A percentile compares a stretch with the other conserved stretches of the same genome.
phyloP scores from a whole-genome alignment of 2,329 filamentous ascomycete species.

The Didymella arachidicola region DNA sequence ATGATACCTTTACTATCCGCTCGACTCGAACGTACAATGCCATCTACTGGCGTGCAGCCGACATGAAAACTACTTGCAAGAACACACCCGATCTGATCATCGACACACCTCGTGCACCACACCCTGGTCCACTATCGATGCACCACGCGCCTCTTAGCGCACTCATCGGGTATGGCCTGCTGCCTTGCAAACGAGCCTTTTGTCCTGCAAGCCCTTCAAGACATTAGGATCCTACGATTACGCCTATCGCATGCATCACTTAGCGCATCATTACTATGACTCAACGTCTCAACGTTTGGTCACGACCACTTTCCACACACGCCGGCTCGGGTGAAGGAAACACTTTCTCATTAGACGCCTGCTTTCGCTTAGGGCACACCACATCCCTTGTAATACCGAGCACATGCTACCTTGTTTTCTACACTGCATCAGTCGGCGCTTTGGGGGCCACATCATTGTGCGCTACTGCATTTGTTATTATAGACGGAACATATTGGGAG shows the following conservation, averaged over 20 bases:
- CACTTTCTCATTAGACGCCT: constrained; percentile 39
- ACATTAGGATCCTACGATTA: constrained; percentile 23
- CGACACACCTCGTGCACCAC: constrained; percentile 34
- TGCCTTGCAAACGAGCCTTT: constrained; percentile 28
- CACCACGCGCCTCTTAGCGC: constrained; percentile 18
- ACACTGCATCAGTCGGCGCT: constrained; percentile 47
- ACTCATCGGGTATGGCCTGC: constrained; percentile 27
- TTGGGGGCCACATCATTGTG: constrained; percentile 23
- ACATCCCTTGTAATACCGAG: constrained; percentile 48
- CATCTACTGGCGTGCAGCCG: constrained; percentile 30
- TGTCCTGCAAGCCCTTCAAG: constrained; percentile 24
- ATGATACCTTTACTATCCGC: constrained; percentile 25
- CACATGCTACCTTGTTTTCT: constrained; percentile 38
- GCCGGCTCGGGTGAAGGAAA: constrained; percentile 50
- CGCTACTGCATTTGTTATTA: constrained; percentile 26
- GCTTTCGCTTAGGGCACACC: constrained; percentile 26
- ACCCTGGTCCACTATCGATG: constrained; percentile 21
- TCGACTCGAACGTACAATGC: constrained; percentile 28
- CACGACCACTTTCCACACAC: constrained; percentile 41
- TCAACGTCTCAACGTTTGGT: constrained; percentile 36
- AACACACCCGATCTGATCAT: constrained; percentile 38
- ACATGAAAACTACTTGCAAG: constrained; percentile 37
- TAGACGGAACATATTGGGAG: constrained; percentile 30
- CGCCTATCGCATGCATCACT: constrained; percentile 26
- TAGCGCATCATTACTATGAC: constrained; percentile 28